Evolutionary conservation across 352 stramenopile genomes (phyloP).

Genomic region (Phytophthora sp.): DNA sequence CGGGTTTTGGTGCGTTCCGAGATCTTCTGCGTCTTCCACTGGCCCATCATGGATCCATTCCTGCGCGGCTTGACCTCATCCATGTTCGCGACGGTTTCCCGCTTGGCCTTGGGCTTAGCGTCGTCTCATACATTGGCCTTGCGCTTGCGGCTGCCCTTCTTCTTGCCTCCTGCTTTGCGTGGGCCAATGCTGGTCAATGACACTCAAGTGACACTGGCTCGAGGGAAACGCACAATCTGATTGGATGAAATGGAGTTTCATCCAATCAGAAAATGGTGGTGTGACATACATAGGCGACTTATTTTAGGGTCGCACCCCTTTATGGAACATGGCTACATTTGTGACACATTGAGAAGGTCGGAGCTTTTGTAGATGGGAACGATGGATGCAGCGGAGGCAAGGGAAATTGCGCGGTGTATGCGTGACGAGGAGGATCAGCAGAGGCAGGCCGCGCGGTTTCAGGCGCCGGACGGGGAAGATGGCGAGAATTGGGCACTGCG

Average conservation of each 20-base stretch:
- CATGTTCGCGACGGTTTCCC: neutral
- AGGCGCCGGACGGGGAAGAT: slow-evolving; percentile 11
- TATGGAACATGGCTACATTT: slow-evolving; percentile 38
- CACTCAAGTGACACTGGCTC: slow-evolving; percentile 41
- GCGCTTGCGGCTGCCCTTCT: slow-evolving; percentile 51
- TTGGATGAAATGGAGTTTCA: slow-evolving; percentile 29
- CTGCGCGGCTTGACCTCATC: slow-evolving; percentile 28
- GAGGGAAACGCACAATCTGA: neutral
- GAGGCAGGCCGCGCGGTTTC: slow-evolving; percentile 12
- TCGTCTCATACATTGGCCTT: slow-evolving; percentile 65
- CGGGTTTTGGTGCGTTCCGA: slow-evolving; percentile 47
- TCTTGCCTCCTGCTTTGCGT: slow-evolving; percentile 46
- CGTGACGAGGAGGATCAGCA: slow-evolving; percentile 47
- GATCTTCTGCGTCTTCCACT: slow-evolving; percentile 79
- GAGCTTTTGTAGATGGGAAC: slow-evolving; percentile 9
- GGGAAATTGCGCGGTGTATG: slow-evolving; percentile 48
- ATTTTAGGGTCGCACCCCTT: slow-evolving; percentile 24
- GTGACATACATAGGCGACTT: slow-evolving; percentile 19
- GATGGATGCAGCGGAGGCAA: slow-evolving; percentile 40
- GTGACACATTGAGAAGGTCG: slow-evolving; percentile 26
- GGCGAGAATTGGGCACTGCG: slow-evolving; percentile 29
- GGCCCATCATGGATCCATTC: slow-evolving; percentile 68
- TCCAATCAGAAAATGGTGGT: slow-evolving; percentile 7
- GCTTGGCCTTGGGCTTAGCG: slow-evolving; percentile 34
- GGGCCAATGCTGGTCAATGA: slow-evolving; percentile 33